Evolutionary conservation across 805 yeast species (phyloP).

Genomic region (Starmerella sirachaensis): DNA sequence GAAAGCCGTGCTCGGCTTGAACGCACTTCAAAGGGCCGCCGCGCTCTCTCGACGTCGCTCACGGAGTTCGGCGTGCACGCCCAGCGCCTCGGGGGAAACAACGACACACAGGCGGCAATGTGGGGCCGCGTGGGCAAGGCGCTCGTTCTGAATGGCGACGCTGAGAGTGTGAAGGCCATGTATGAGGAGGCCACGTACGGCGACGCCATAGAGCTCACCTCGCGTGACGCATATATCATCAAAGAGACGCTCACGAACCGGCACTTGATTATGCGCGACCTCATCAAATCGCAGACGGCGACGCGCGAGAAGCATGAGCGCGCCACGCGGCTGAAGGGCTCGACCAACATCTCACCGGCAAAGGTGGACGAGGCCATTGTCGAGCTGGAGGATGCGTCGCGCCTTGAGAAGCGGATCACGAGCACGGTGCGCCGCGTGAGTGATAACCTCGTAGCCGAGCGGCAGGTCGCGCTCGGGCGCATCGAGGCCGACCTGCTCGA

Average conservation of each 20-base stretch:
- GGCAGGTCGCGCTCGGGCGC: slow-evolving; percentile 44
- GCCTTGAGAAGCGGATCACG: slow-evolving; percentile 63
- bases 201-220: slow-evolving; percentile 54
- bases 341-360: slow-evolving; percentile 66
- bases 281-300: slow-evolving; percentile 62
- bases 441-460: slow-evolving; percentile 70
- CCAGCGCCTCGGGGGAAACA: slow-evolving; percentile 3
- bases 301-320: slow-evolving; percentile 58
- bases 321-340: slow-evolving; percentile 57
- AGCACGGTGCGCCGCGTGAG: slow-evolving; percentile 71
- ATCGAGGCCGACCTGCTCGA: slow-evolving; percentile 45
- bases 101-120: slow-evolving; percentile 27
- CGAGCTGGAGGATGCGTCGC: slow-evolving; percentile 64
- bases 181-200: slow-evolving; percentile 63
- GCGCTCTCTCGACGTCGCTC: slow-evolving; percentile 43
- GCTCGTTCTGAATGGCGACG: slow-evolving; percentile 58
- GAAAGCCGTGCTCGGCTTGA: slow-evolving; percentile 47
- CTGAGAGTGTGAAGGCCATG: slow-evolving; percentile 58
- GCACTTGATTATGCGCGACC: slow-evolving; percentile 83
- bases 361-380: slow-evolving; percentile 84
- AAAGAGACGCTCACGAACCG: slow-evolving; percentile 90
- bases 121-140: slow-evolving; percentile 72
- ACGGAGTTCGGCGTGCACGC: slow-evolving; percentile 24
- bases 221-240: slow-evolving; percentile 69
- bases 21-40: slow-evolving; percentile 36